Evolutionary conservation across 176 grass and related monocot species (phyloP).

Genomic region (Bolboschoenus planiculmis): DNA sequence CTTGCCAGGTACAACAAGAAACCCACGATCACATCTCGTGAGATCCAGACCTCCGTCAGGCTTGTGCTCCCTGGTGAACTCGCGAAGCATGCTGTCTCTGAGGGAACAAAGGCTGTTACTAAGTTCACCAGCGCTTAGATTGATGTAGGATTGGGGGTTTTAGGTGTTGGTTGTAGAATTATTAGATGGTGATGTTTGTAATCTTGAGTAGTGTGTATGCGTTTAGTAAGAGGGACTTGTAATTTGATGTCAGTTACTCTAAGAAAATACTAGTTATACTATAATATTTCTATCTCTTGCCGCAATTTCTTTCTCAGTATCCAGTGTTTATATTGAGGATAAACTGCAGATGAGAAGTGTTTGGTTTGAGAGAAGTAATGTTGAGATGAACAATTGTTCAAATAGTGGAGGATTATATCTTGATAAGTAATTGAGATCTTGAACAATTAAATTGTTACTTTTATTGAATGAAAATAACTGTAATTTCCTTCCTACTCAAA

Average conservation of each 20-base stretch:
- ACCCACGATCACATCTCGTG: not conserved
- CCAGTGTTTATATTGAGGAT: not conserved
- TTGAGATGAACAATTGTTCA: not conserved
- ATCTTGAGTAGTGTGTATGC: not conserved
- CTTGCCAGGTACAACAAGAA: constrained; percentile 14
- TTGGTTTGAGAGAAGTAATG: too few species aligned
- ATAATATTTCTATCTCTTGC: not conserved
- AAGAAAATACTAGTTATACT: not conserved
- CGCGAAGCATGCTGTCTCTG: constrained; percentile 10
- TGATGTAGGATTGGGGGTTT: not conserved
- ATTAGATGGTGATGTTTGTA: not conserved
- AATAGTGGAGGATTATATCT: not conserved
- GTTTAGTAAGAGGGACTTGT: not conserved
- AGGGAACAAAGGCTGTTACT: not conserved
- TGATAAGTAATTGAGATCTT: not conserved
- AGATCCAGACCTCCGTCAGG: constrained; percentile 13
- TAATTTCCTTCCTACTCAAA: not conserved
- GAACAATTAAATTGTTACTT: not conserved
- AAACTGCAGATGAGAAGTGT: not conserved
- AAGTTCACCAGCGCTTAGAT: constrained; percentile 10
- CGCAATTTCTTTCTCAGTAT: not conserved
- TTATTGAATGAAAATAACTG: not conserved
- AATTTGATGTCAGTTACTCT: not conserved
- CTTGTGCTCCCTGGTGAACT: not conserved
- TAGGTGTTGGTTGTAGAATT: not conserved